Evolutionary conservation across 1,284 basidiomycete species (phyloP), one percentile per base, ranked within the genome.

Genomic region (Coriolopsis trogii): DNA sequence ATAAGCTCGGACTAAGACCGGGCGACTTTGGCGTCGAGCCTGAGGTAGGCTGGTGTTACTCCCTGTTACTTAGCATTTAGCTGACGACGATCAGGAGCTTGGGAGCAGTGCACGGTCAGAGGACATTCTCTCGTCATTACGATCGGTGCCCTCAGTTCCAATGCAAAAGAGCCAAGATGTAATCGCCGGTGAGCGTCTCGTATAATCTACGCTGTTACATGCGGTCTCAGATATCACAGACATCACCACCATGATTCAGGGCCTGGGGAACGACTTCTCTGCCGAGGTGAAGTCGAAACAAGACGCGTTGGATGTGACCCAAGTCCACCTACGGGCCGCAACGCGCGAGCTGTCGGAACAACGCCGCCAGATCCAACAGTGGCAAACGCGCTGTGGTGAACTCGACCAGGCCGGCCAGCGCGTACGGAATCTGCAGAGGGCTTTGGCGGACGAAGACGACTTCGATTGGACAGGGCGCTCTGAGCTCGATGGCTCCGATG

Each of bases 21-120:
- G 89, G 87, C 12, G 96, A 99, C 69, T 99, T 95, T 67, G 95
- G 95, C 16, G 83, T 98, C 4, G 93, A 96, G 65, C 86, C 85
- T 28, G 92, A 94, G 78, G 94, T 92, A 66, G 63, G 82, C 66
- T 29, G 9, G 8, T 33, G 6, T 56, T 13, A 1, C 18, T 25
- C 41, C 36, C 34, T 18, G 18, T 38, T 31, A 28, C 20, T 47
- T 52, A 40, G 25, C 39, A 18, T 39, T 34, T 50, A n/a, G n/a
- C n/a, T n/a, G n/a, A n/a, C n/a, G 63, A 24, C 33, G n/a, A 4
- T 34, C 62, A 91, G 84, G 89, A 93, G 57, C 70, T 91, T 40
- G 84, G 78, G 46, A 79, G 81, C 39, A 81, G 86, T 20, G 80
- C 83, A 34, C 75, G 86, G 51, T 82, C 85, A 10, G 92, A 97